Base-by-base conservation (phyloP, 1,284 basidiomycete species). In the Sphagnurus paluster region DNA sequence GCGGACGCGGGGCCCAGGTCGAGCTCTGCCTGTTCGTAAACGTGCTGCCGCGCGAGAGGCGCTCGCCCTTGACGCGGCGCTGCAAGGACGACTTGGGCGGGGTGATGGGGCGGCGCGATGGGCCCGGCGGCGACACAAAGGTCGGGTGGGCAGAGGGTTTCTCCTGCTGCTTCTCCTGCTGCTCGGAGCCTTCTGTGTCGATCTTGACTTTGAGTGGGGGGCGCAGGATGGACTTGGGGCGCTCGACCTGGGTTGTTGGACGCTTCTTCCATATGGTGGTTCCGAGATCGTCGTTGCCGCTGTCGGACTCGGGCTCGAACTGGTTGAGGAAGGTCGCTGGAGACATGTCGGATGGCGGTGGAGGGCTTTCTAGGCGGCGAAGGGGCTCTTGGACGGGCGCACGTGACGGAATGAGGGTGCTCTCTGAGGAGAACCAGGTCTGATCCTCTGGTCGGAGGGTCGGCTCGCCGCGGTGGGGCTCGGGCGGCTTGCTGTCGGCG, bases 1-100 rank as follows among this genome's bases (percentile, higher is more conserved):
- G 84, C 10, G 97, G 97, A 61, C 97, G 89, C 54, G 89, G 83
- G 38, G 88, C 87, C 90, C 90, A 93, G 11, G 80, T 82, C 35
- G 74, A 71, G 50, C 80, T 79, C 52, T 77, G 62, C 52, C 71
- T 71, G 52, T 79, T 75, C 28, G 74, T 77, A 55, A 87, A 86
- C n/a, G 79, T 76, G 57, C 76, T 84, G 28, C 70, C 76, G 39
- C 78, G 59, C 55, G 54, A 66, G 0, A 56, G 53, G 16, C 46
- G 65, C 42, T 61, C 49, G 28, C 55, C 53, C 44, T 60, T 50
- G 14, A 37, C 35, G 20, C 42, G 50, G 56, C 46, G 56, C 48
- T 45, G 57, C 41, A n/a, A n/a, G n/a, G n/a, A n/a, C n/a, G 28
- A 54, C 51, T 50, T 53, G 44, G 56, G 39, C 16, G 29, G 32